Percentiles rank a stretch among this genome's conserved stretches.
Conservation (phyloP, 2,329 filamentous ascomycete species). For the Zymoseptoria brevis region DNA sequence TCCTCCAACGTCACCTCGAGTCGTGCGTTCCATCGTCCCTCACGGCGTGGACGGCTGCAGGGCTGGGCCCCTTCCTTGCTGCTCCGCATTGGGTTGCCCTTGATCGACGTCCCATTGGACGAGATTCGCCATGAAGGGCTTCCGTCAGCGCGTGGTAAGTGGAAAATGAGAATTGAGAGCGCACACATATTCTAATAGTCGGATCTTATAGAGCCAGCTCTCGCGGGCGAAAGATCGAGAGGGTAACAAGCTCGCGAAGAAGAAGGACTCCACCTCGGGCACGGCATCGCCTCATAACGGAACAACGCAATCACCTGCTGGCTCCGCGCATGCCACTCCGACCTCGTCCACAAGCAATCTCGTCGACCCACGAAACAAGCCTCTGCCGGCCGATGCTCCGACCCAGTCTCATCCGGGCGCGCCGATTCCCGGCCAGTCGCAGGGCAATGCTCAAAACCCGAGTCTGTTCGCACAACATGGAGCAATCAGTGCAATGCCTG, state of each 20-base stretch:
- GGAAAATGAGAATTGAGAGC: constrained; percentile 13
- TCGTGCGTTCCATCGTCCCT: neutral
- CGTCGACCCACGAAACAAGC: constrained; percentile 78
- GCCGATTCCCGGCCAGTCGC: constrained; percentile 21
- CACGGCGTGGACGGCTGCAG: constrained; percentile 1
- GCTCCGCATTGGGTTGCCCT: constrained; percentile 25
- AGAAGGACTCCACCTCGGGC: constrained; percentile 52
- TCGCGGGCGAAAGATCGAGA: constrained; percentile 57
- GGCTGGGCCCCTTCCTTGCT: constrained; percentile 19
- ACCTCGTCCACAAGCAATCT: constrained; percentile 84
- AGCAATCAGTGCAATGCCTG: constrained; percentile 11
- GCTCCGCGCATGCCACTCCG: constrained; percentile 62
- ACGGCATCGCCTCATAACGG: constrained; percentile 64
- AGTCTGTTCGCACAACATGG: constrained; percentile 19
- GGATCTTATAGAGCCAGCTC: constrained; percentile 61
- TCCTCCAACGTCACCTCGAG: neutral
- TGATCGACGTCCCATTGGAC: constrained; percentile 10
- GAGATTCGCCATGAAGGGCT: constrained; percentile 70
- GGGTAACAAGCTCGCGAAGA: constrained; percentile 63
- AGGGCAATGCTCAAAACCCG: constrained; percentile 14
- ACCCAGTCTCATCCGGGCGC: constrained; percentile 41
- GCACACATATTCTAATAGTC: constrained; percentile 18
- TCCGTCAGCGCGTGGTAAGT: constrained; percentile 94
- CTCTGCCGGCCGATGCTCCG: constrained; percentile 45
- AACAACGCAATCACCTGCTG: constrained; percentile 49